Conservation (phyloP, 139 green algal genomes). For the Chlamydomonas sp. region DNA sequence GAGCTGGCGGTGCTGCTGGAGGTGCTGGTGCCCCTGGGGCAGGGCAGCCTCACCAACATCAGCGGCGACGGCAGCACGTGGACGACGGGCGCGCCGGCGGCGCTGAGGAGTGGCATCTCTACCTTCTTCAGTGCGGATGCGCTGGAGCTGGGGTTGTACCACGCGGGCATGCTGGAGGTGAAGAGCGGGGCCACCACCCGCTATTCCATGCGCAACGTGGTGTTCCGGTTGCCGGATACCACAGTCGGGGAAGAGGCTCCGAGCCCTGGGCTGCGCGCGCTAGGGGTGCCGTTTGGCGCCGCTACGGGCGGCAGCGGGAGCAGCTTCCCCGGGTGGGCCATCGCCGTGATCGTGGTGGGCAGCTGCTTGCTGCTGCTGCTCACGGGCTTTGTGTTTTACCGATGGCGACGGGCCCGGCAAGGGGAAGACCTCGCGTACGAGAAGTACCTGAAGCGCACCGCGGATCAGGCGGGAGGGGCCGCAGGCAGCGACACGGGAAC, state of each 20-base stretch:
- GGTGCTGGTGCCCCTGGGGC: no score
- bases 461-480: not conserved
- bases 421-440: not conserved
- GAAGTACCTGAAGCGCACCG: constrained; percentile 1
- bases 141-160: not conserved
- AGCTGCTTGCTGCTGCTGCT: not conserved
- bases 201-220: not conserved
- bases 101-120: no score
- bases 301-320: not conserved
- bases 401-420: not conserved
- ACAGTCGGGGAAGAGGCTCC: not conserved
- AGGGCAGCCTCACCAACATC: no score
- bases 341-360: constrained; percentile 10
- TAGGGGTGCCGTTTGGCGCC: not conserved
- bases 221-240: not conserved
- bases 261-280: not conserved
- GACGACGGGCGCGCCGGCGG: no score
- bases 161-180: not conserved
- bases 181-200: not conserved
- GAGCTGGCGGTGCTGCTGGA: not conserved
- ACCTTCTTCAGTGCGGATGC: not conserved
- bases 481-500: not conserved
- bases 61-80: no score
- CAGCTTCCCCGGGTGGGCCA: not conserved
- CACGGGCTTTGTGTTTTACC: not conserved